Conservation (phyloP, 768 basidiomycete genomes). For the Pulveroboletus sp. region DNA sequence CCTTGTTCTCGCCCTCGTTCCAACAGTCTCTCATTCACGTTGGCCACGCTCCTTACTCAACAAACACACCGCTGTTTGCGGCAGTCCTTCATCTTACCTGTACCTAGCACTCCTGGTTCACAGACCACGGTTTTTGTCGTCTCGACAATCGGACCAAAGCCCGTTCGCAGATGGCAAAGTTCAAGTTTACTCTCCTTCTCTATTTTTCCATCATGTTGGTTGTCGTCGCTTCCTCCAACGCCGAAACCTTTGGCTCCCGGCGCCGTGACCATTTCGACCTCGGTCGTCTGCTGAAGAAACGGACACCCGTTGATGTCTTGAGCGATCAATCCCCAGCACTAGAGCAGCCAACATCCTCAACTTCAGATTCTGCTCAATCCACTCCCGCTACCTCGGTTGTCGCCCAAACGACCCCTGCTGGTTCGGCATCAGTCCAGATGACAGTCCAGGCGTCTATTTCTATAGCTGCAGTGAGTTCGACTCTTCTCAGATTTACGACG, state of each 20-base stretch:
- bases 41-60: conserved; percentile 12
- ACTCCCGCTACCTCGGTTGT: conserved; percentile 7
- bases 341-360: conserved; percentile 3
- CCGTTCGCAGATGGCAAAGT: conserved; percentile 43
- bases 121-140: neutral
- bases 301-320: conserved; percentile 31
- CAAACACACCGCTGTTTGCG: neutral
- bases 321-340: neutral
- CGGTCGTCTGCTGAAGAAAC: conserved; percentile 69
- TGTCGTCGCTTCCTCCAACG: conserved; percentile 42
- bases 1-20: neutral
- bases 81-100: neutral
- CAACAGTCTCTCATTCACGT: conserved; percentile 17
- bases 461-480: conserved; percentile 18
- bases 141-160: conserved; percentile 2
- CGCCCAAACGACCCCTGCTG: conserved; percentile 10
- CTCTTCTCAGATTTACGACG: neutral
- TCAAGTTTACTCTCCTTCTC: conserved; percentile 62
- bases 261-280: conserved; percentile 54
- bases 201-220: conserved; percentile 52
- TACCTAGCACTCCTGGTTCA: neutral
- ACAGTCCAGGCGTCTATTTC: conserved; percentile 12
- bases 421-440: conserved; percentile 15
- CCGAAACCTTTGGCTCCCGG: conserved; percentile 37
- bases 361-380: conserved; percentile 25